Evolutionary conservation across 2,329 filamentous ascomycete species (phyloP).

Genomic region (Emergomyces africanus): DNA sequence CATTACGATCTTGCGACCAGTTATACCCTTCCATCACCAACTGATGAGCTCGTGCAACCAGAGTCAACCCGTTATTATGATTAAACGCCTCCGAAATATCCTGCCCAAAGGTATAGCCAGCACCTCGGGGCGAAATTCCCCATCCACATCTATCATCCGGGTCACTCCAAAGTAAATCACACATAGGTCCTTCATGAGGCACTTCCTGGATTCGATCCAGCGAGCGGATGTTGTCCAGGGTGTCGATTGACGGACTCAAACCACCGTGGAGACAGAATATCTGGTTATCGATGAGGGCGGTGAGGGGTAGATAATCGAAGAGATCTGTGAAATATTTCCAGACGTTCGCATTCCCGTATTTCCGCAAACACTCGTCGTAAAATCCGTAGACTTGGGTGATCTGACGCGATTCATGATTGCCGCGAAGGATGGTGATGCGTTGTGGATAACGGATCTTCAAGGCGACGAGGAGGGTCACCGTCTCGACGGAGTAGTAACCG

Average conservation of each 20-base stretch:
- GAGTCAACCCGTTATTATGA: slow-evolving; percentile 93
- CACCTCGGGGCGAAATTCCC: slow-evolving; percentile 90
- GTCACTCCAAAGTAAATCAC: slow-evolving; percentile 94
- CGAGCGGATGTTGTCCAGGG: slow-evolving; percentile 86
- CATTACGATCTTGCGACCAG: slow-evolving; percentile 96
- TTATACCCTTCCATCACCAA: slow-evolving; percentile 99
- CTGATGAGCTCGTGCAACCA: slow-evolving; percentile 94
- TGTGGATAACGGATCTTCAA: slow-evolving; percentile 97
- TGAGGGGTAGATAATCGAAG: slow-evolving; percentile 95
- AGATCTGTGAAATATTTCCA: slow-evolving; percentile 99
- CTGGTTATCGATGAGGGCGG: slow-evolving; percentile 96
- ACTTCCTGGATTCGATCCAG: slow-evolving; percentile 97
- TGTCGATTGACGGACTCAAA: slow-evolving; percentile 90
- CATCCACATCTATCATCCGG: slow-evolving; percentile 93
- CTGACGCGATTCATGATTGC: slow-evolving; percentile 97
- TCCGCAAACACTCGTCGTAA: slow-evolving; percentile 97
- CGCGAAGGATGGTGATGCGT: slow-evolving; percentile 95
- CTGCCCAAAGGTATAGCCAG: slow-evolving; percentile 90
- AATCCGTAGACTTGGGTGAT: slow-evolving; percentile 99
- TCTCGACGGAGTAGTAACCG: slow-evolving; percentile 98
- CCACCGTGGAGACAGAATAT: slow-evolving; percentile 98
- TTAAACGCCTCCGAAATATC: slow-evolving; percentile 99
- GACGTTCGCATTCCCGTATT: slow-evolving; percentile 97
- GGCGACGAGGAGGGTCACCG: slow-evolving; percentile 86
- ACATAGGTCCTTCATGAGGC: slow-evolving; percentile 96